A percentile compares a stretch with the other conserved stretches of the same genome.
Conservation (phyloP, 106 monocot genomes). For the Vanilla planifolia region DNA sequence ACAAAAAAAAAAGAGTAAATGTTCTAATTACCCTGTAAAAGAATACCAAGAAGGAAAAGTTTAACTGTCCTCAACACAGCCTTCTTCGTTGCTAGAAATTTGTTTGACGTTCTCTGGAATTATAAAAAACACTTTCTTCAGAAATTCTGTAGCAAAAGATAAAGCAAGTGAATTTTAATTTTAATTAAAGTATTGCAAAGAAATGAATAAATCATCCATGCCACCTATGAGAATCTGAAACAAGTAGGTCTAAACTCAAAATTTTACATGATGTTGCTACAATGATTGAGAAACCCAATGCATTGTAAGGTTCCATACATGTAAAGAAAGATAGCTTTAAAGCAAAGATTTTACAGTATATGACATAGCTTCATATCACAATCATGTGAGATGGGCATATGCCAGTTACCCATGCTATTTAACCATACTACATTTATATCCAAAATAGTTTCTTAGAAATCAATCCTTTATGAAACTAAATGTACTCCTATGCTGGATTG, state of each 20-base stretch:
- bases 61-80: constrained; percentile 49
- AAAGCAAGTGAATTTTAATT: background rate
- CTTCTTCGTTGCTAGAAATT: constrained; percentile 42
- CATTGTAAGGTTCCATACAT: no score
- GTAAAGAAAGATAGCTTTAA: no score
- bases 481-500: no score
- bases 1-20: background rate
- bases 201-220: constrained; percentile 1
- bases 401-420: no score
- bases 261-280: no score
- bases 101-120: constrained; percentile 39
- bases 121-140: background rate
- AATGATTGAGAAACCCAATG: no score
- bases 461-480: no score
- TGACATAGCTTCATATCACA: no score
- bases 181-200: background rate
- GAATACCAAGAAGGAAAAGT: constrained; percentile 63
- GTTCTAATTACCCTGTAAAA: constrained; percentile 67
- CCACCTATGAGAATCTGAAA: background rate
- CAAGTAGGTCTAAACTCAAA: background rate
- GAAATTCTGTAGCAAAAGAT: background rate
- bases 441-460: no score
- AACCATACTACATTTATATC: no score
- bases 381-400: no score
- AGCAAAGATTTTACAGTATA: no score